Evolutionary conservation across 148 eudicot genomes (phyloP).

Genomic region (Nepenthes mirabilis): DNA sequence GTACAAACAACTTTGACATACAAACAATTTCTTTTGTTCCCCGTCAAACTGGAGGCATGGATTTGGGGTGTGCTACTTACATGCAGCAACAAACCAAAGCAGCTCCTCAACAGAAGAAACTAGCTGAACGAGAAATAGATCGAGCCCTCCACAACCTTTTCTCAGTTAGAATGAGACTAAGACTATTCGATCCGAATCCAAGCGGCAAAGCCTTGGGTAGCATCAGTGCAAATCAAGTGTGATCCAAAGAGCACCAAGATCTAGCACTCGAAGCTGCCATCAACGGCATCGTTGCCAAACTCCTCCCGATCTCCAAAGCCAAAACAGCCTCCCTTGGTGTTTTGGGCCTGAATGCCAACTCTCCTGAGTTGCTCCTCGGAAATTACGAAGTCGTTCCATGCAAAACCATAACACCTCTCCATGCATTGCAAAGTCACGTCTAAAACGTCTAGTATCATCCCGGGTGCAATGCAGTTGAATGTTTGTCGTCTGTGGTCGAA

Average conservation of each 20-base stretch:
- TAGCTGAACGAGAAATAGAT: slow-evolving; percentile 25
- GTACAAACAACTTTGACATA: too few species aligned
- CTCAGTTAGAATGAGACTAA: slow-evolving; percentile 47
- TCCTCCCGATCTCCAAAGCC: slow-evolving; percentile 39
- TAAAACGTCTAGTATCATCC: slow-evolving; percentile 19
- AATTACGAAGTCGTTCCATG: slow-evolving; percentile 57
- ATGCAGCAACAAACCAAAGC: slow-evolving; percentile 24
- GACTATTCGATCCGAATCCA: slow-evolving; percentile 44
- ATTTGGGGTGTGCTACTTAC: slow-evolving; percentile 43
- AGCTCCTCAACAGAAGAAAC: slow-evolving; percentile 26
- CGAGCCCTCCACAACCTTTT: slow-evolving; percentile 39
- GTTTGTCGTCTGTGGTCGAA: slow-evolving; percentile 16
- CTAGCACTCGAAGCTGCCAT: slow-evolving; percentile 55
- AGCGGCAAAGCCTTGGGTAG: slow-evolving; percentile 21
- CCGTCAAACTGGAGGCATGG: slow-evolving; percentile 32
- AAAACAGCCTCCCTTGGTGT: slow-evolving; percentile 28
- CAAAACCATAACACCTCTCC: slow-evolving; percentile 30
- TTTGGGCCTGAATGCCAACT: slow-evolving; percentile 54
- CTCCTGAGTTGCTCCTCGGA: slow-evolving; percentile 33
- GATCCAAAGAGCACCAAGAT: slow-evolving; percentile 36
- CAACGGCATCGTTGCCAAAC: slow-evolving; percentile 33
- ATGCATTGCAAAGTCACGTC: slow-evolving; percentile 25
- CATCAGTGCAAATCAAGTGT: slow-evolving; percentile 37
- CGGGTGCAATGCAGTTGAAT: slow-evolving; percentile 36
- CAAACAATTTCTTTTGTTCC: not conserved